phyloP scores from a whole-genome alignment of 2,329 filamentous ascomycete species.

The Fusarium sp. region DNA sequence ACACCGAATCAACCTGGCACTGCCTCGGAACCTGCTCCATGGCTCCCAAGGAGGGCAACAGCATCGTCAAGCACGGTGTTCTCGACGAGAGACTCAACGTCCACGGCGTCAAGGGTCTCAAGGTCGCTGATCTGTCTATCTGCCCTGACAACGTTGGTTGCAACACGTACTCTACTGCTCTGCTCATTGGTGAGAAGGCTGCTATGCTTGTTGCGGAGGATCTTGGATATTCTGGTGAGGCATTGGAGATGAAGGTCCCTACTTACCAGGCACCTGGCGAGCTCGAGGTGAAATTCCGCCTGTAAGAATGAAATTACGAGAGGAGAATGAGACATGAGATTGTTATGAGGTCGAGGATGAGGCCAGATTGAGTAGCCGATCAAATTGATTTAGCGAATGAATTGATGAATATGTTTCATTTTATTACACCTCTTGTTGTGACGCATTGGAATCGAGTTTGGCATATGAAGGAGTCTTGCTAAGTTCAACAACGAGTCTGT shows the following conservation, averaged over 20 bases:
- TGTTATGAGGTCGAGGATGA: background rate
- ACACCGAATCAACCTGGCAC: slow-evolving; percentile 73
- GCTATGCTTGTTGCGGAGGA: slow-evolving; percentile 77
- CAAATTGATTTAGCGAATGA: slow-evolving; percentile 19
- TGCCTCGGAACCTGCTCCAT: slow-evolving; percentile 74
- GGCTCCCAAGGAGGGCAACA: slow-evolving; percentile 79
- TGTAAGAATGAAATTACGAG: slow-evolving; percentile 43
- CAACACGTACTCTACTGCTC: slow-evolving; percentile 62
- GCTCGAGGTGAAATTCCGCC: slow-evolving; percentile 49
- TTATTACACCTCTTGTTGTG: background rate
- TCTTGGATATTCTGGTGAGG: slow-evolving; percentile 75
- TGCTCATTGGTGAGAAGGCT: slow-evolving; percentile 13
- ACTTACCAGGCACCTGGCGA: slow-evolving; percentile 68
- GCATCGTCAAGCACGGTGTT: slow-evolving; percentile 82
- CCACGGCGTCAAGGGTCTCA: slow-evolving; percentile 78
- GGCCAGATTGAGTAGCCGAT: slow-evolving; percentile 7
- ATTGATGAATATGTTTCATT: background rate
- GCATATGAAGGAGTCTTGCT: background rate
- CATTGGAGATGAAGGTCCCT: slow-evolving; percentile 80
- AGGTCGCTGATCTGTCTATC: slow-evolving; percentile 79
- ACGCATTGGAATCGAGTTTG: fast-evolving
- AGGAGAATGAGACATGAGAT: background rate
- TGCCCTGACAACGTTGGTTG: slow-evolving; percentile 82
- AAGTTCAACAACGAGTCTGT: no score
- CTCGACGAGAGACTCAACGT: slow-evolving; percentile 81